phyloP scores from a whole-genome alignment of 2,329 filamentous ascomycete genomes.

The Fusarium nygamai region DNA sequence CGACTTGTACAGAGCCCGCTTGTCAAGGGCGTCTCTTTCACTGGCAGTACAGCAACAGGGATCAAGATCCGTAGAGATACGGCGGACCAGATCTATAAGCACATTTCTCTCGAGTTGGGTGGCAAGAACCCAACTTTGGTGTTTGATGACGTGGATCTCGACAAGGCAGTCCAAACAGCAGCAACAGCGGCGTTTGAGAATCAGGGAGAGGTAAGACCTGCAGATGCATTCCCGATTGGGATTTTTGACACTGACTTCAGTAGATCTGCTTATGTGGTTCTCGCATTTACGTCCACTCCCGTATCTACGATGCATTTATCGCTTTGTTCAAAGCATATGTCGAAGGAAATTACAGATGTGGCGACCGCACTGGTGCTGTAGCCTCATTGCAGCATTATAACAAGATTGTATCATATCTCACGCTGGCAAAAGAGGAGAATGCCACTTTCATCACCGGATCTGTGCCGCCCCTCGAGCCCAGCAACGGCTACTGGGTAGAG shows the following conservation, averaged over 20 bases:
- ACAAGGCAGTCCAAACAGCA: neutral
- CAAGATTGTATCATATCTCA: neutral
- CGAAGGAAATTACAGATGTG: neutral
- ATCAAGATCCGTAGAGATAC: neutral
- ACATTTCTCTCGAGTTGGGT: neutral
- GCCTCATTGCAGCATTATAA: neutral
- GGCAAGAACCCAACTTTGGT: neutral
- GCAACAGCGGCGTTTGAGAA: neutral
- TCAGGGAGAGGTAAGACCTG: neutral
- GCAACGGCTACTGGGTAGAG: neutral
- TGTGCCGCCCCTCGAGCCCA: neutral
- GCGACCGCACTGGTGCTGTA: neutral
- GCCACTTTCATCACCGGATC: neutral
- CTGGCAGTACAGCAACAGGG: neutral
- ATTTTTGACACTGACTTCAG: neutral
- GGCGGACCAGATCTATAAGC: neutral
- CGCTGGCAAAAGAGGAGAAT: neutral
- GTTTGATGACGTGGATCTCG: neutral
- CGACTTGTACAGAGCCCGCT: neutral
- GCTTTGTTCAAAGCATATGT: neutral
- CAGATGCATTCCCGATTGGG: accelerated
- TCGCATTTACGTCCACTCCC: neutral
- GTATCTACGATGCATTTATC: neutral
- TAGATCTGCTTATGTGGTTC: neutral
- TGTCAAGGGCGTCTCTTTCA: neutral